Evolutionary conservation across 768 basidiomycete genomes (phyloP), one percentile per base, ranked within the genome.

Genomic region (Tricholoma saponaceum): DNA sequence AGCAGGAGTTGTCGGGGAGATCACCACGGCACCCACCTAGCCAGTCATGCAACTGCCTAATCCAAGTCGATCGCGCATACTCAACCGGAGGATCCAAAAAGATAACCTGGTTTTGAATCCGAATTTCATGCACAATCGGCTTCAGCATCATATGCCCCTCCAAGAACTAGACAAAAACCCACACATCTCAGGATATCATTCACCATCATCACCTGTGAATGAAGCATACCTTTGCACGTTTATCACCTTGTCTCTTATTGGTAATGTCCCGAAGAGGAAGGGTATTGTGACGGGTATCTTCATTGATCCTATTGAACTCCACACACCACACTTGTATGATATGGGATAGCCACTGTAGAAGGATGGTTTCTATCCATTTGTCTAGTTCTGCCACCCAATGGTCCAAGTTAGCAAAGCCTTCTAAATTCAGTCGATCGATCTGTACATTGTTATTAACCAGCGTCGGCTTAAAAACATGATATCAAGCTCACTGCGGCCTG

Each of bases 91-190:
- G 96, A 69, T 98, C 96, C 53, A 98, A 79, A 77, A 97, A 98
- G 71, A 99, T 98, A 61, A 98, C 93, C 69, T 99, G 97, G 69
- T 99, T 97, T 68, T 95, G 91, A 82, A 98, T 98, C 72, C 95
- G 84, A 61, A 98, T 91, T 70, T 98, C 95, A 70, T 98, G 95
- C 6, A 96, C 80, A 57, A 97, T 88, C 0, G 93, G 91, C 63
- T 90, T 87, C 62, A 98, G 71, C 2, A 80, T 78, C 81, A 95
- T 85, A 58, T 82, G 81, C 10, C 83, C 83, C 65, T 93, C 91
- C 65, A 87, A 64, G 68, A 83, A 81, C 90, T 92, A 55, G 22
- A 14, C 35, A 23, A 13, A 44, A 55, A 41, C 2, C 6, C 4
- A 3, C 20, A 10, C 51, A 52, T 9, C 44, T 56, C 56, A 65